phyloP scores from a whole-genome alignment of 352 stramenopile species.

The Pythium phragmitis region DNA sequence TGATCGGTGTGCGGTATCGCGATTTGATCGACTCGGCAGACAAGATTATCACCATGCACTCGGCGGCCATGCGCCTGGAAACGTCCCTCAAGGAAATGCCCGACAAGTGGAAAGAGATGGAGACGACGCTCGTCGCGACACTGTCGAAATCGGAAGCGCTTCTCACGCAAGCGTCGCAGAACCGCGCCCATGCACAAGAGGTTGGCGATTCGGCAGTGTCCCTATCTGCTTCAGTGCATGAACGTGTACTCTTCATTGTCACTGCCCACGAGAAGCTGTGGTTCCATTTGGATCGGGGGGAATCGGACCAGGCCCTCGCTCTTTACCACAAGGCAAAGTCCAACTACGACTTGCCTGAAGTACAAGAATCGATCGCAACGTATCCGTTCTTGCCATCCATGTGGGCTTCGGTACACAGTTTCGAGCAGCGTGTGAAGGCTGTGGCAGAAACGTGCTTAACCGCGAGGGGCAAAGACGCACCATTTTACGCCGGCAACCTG shows the following conservation, averaged over 20 bases:
- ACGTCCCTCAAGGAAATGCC: constrained; percentile 84
- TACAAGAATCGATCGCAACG: constrained; percentile 18
- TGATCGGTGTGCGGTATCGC: constrained; percentile 91
- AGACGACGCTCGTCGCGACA: constrained; percentile 36
- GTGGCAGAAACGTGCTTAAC: constrained; percentile 50
- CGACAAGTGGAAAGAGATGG: constrained; percentile 71
- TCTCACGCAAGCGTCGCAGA: not conserved
- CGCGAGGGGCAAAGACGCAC: constrained; percentile 47
- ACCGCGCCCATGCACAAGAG: not conserved
- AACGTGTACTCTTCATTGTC: constrained; percentile 56
- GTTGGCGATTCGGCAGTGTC: not conserved
- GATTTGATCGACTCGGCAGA: constrained; percentile 93
- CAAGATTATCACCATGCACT: constrained; percentile 92
- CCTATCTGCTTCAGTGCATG: constrained; percentile 13
- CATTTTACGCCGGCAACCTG: constrained; percentile 72
- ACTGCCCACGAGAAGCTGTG: constrained; percentile 67
- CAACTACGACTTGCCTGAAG: constrained; percentile 28
- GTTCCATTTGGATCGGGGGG: constrained; percentile 60
- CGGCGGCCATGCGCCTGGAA: constrained; percentile 77
- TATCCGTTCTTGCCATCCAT: constrained; percentile 69
- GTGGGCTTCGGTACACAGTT: constrained; percentile 70
- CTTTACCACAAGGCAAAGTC: constrained; percentile 43
- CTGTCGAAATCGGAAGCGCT: constrained; percentile 29
- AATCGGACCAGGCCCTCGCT: constrained; percentile 48
- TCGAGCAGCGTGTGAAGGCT: constrained; percentile 54